A percentile compares a stretch with the other conserved stretches of the same genome.
Conservation (phyloP, 1,139 yeast species). For the Kurtzmaniella natalensis region DNA sequence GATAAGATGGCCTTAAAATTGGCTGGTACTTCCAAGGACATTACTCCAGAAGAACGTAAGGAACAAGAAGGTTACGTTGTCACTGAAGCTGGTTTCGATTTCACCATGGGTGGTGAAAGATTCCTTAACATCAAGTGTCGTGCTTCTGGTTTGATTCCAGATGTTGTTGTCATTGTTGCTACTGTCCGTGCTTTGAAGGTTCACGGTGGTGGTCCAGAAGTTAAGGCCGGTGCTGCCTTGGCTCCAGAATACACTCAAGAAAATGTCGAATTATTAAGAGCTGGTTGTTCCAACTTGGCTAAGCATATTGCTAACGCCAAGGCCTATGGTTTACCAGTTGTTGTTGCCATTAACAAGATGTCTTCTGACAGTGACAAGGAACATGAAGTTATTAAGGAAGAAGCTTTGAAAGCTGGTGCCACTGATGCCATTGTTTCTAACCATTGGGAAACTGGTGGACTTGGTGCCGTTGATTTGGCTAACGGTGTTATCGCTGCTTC, state of each 20-base stretch:
- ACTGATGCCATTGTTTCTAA: conserved; percentile 87
- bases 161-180: conserved; percentile 91
- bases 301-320: conserved; percentile 89
- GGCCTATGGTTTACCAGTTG: conserved; percentile 86
- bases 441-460: conserved; percentile 99
- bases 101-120: conserved; percentile 99
- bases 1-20: conserved; percentile 93
- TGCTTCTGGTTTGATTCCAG: conserved; percentile 86
- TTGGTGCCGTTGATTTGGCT: conserved; percentile 87
- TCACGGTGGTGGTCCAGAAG: conserved; percentile 99
- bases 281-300: conserved; percentile 85
- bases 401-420: conserved; percentile 91
- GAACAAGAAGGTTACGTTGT: conserved; percentile 85
- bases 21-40: conserved; percentile 62
- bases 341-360: conserved; percentile 93
- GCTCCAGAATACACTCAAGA: conserved; percentile 85
- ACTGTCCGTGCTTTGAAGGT: conserved; percentile 96
- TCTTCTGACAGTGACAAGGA: conserved; percentile 80
- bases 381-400: conserved; percentile 78
- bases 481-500: conserved; percentile 78
- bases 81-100: conserved; percentile 97
- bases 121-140: conserved; percentile 96
- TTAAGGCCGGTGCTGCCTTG: conserved; percentile 89
- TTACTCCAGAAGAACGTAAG: conserved; percentile 46
- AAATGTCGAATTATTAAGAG: conserved; percentile 75